Evolutionary conservation across 108 stramenopile species (phyloP).

Genomic region (Fistulifera pelliculosa): DNA sequence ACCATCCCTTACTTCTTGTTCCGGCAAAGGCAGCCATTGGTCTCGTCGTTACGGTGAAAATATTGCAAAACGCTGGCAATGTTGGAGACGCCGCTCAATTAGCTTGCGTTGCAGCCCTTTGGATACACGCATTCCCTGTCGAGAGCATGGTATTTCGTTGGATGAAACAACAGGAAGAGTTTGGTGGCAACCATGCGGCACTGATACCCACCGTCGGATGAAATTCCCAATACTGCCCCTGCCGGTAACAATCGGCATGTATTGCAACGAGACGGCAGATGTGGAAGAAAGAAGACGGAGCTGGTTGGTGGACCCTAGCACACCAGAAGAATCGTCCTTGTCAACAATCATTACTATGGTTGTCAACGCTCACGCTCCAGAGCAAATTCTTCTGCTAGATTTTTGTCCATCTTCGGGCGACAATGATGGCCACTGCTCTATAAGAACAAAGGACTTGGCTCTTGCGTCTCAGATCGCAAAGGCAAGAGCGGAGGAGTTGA

Average conservation of each 20-base stretch:
- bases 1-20: conserved; percentile 10
- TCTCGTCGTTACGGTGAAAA: conserved; percentile 35
- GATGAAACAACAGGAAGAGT: not conserved
- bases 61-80: conserved; percentile 62
- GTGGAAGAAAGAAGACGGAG: not conserved
- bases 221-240: conserved; percentile 2
- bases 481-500: conserved; percentile 19
- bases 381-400: conserved; percentile 12
- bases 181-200: not conserved
- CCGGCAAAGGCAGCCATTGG: conserved; percentile 46
- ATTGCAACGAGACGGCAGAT: not conserved
- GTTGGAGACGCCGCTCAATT: conserved; percentile 44
- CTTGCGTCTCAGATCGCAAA: conserved; percentile 19
- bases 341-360: conserved; percentile 19
- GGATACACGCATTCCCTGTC: conserved; percentile 48
- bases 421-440: conserved; percentile 8
- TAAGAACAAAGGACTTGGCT: conserved; percentile 18
- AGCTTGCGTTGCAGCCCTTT: conserved; percentile 60
- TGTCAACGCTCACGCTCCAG: conserved; percentile 5
- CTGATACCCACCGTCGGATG: not conserved
- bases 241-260: conserved; percentile 25
- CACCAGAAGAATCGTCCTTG: conserved; percentile 8
- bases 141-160: conserved; percentile 17
- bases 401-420: not conserved
- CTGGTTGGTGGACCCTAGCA: conserved; percentile 22